Percentiles rank a stretch among this genome's conserved stretches.
Conservation (phyloP, 345 rosid genomes). For the Eucalyptus rudis region DNA sequence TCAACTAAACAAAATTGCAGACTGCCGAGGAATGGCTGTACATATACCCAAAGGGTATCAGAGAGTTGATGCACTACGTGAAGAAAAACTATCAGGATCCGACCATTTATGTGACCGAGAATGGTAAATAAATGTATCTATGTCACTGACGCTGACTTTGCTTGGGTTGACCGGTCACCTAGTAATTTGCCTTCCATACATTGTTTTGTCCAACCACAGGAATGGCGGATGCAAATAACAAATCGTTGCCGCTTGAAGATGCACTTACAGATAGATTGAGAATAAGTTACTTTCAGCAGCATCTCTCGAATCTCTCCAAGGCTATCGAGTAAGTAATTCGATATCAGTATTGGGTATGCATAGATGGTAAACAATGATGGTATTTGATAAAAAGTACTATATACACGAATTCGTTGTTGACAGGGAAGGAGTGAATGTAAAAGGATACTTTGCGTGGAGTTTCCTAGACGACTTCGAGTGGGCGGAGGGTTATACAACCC, state of each 20-base stretch:
- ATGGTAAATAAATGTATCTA: constrained; percentile 4
- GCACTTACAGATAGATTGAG: constrained; percentile 13
- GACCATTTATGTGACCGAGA: constrained; percentile 25
- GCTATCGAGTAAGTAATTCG: constrained; percentile 14
- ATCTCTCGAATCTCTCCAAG: constrained; percentile 9
- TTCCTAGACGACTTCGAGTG: constrained; percentile 57
- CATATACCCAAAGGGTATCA: constrained; percentile 17
- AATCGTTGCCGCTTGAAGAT: background rate
- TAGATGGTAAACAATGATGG: background rate
- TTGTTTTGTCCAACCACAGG: constrained; percentile 3
- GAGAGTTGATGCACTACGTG: constrained; percentile 2
- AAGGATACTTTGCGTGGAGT: constrained; percentile 39
- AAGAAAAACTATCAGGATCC: constrained; percentile 7
- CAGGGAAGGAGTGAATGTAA: constrained; percentile 43
- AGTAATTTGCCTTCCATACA: background rate
- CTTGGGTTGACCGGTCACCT: background rate
- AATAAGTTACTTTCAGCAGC: constrained; percentile 7
- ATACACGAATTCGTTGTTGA: background rate
- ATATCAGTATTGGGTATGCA: background rate
- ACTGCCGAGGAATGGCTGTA: constrained; percentile 14
- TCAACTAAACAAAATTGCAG: background rate
- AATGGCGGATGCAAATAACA: constrained; percentile 9
- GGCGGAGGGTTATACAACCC: constrained; percentile 33
- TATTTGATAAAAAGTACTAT: background rate
- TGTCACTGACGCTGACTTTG: background rate